Base-by-base conservation (phyloP, 306 rosid genomes). In the Cicer judaicum region DNA sequence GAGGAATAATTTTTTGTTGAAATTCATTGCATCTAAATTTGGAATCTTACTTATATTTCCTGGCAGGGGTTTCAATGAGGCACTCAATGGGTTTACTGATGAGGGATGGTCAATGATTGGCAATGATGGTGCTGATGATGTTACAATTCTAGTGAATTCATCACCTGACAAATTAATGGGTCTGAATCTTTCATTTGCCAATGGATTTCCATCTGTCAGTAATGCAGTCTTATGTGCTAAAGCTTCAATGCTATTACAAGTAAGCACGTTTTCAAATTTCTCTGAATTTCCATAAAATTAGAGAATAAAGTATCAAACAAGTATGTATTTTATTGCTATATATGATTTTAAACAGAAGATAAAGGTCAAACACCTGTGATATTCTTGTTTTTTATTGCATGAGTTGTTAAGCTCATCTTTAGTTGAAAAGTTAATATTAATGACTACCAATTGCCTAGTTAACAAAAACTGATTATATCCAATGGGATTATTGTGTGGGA, bases 21-120 rank as follows among this genome's bases (percentile, higher is more conserved):
- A 66, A 44, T 56, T 72, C 8, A 10, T 74, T 19, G 8, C 13
- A 66, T 69, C 47, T 59, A 10, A 77, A 57, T 46, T 72, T 68
- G 19, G 29, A 75, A 53, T 82, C 75, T 83, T 38, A 83, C 54
- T 10, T 76, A 13, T 73, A 21, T 78, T 84, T 71, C 42, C 10
- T 75, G 53, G 66, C 87, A 93, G 98, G 88, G 98, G 98, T 81
- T 93, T 93, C 70, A 93, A 93, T 7, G 98, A 93, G 83, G 97
- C 98, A 68, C 93, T 93, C 36, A 93, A 93, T 80, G 97, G 97
- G 59, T 91, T 93, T 84, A 91, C 88, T 15, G 98, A 93, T 72
- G 98, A 93, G 84, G 98, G 98, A n/a, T 93, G 98, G 97, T 85
- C 98, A 29, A 80, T 89, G 88, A 93, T 93, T 84, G 98, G 93